phyloP scores from a whole-genome alignment of 257 asterid species.

The Nyctanthes arbortristis region DNA sequence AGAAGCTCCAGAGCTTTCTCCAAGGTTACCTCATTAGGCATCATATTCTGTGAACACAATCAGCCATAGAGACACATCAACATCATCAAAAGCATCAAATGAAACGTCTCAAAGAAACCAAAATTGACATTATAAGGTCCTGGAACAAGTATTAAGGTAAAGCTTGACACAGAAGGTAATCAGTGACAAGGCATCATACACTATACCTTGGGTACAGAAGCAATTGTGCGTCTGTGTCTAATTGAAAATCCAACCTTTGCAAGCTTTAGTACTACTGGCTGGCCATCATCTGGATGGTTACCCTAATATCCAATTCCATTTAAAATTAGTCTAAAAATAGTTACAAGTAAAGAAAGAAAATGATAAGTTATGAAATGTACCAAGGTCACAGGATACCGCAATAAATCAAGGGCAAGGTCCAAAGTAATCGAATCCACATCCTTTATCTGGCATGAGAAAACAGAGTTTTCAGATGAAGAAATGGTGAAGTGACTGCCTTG shows the following conservation, averaged over 20 bases:
- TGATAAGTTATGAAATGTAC: conserved; percentile 33
- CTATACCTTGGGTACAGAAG: conserved; percentile 79
- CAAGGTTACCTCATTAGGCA: conserved; percentile 53
- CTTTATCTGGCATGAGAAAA: conserved; percentile 46
- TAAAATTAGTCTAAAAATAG: conserved; percentile 23
- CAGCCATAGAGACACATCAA: conserved; percentile 4
- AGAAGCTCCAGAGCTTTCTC: conserved; percentile 73
- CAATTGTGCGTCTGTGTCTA: conserved; percentile 61
- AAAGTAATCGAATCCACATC: conserved; percentile 63
- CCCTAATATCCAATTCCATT: conserved; percentile 49
- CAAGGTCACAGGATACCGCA: conserved; percentile 82
- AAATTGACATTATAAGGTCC: not conserved
- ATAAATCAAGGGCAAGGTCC: conserved; percentile 76
- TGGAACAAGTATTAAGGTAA: not conserved
- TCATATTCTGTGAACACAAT: conserved; percentile 47
- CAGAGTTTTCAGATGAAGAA: conserved; percentile 19
- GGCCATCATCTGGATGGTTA: conserved; percentile 73
- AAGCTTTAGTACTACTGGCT: conserved; percentile 59
- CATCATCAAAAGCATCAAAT: not conserved
- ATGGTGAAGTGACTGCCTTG: conserved; percentile 7
- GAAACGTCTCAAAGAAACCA: not conserved
- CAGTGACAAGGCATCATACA: conserved; percentile 9
- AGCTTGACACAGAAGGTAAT: not conserved
- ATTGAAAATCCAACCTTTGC: conserved; percentile 62
- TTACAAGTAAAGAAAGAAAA: conserved; percentile 13